Base-by-base conservation (phyloP, 306 rosid genomes). In the Malus orientalis region DNA sequence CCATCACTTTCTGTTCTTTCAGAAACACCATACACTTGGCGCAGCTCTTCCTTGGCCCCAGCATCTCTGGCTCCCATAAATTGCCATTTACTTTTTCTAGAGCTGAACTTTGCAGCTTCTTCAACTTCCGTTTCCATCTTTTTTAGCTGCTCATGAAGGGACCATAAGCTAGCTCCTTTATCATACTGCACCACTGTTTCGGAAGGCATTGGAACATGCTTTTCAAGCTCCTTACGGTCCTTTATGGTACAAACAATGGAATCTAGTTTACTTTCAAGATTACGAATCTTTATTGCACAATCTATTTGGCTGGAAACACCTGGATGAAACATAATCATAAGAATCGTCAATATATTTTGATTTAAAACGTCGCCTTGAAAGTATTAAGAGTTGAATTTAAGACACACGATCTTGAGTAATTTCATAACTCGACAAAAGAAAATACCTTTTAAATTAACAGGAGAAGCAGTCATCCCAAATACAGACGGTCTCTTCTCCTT, bases 31-130 rank as follows among this genome's bases (percentile, higher is more conserved):
- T 95, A 95, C 76, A 95, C 97, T 88, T 95, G 99, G 29, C 97
- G 93, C 77, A 95, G 85, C 86, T 90, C 97, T 84, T 90, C 99
- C 84, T 87, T 95, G 70, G 97, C 92, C 80, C 99, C 99, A 69
- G 99, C 99, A 87, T 92, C 99, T 88, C 99, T 95, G 68, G 99
- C 99, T 78, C 99, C 99, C 99, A 95, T 95, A 71, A 92, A 93
- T 81, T 95, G 99, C 99, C 99, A 95, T 89, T 95, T 95, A 82
- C 99, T 95, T 89, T 87, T 89, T 83, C 97, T 90, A 75, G 96
- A 92, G 80, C 99, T 95, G 29, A 85, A 87, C 80, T 95, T 92
- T 70, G 99, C 97, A 79, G 99, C 97, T 68, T 92, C 97, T 88
- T 95, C 99, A 75, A 95, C 99, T 88, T 95, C 99, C 73, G 75